Conservation (phyloP, 1,284 basidiomycete species). For the Polyporus tsugae region DNA sequence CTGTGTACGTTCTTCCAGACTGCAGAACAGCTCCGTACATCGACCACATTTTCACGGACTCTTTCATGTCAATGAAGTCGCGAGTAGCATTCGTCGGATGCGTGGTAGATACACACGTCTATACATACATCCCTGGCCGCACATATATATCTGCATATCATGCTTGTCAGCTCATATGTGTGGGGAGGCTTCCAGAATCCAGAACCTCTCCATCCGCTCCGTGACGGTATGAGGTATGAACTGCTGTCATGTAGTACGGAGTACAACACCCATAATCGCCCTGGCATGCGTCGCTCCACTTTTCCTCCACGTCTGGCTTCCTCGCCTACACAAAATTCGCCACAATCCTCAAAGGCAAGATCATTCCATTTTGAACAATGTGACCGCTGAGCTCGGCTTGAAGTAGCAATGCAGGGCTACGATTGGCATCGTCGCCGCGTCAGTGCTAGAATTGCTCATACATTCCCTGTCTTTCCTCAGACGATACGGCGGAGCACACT, state of each 20-base stretch:
- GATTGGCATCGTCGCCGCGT: no score
- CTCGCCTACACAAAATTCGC: no score
- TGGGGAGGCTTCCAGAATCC: neutral
- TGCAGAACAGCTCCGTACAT: neutral
- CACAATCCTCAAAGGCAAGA: no score
- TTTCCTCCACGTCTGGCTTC: neutral
- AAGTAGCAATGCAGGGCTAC: no score
- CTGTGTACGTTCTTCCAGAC: conserved; percentile 1
- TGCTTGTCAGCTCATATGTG: neutral
- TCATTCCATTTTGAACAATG: no score
- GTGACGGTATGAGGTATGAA: neutral
- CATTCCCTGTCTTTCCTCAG: no score
- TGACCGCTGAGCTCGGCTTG: no score
- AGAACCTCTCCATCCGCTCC: neutral
- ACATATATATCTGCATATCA: conserved; percentile 1
- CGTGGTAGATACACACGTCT: conserved; percentile 17
- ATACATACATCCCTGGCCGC: neutral
- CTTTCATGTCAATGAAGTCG: conserved; percentile 9
- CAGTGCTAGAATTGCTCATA: no score
- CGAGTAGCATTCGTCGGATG: conserved; percentile 15
- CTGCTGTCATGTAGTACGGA: neutral
- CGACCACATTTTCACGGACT: conserved; percentile 1
- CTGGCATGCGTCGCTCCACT: neutral
- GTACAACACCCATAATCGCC: neutral
- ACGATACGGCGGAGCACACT: no score